Conservation (phyloP, 148 eudicot genomes). For the Arbutus unedo region DNA sequence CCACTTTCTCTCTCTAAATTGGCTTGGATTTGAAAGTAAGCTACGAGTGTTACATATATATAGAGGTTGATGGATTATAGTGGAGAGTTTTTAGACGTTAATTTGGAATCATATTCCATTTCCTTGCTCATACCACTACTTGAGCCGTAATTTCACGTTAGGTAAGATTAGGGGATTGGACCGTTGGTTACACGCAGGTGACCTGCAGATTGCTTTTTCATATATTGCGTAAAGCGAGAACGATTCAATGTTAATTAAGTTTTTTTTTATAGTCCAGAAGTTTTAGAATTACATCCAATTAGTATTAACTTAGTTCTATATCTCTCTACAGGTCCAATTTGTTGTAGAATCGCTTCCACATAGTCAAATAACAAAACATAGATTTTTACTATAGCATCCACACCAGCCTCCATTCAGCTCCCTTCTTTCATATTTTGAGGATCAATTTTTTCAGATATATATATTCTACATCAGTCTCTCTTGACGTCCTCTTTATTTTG, state of each 20-base stretch:
- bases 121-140: not conserved
- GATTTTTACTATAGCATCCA: no score
- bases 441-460: no score
- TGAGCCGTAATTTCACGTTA: not conserved
- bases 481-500: no score
- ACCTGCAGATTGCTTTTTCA: no score
- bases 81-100: not conserved
- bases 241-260: not conserved
- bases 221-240: not conserved
- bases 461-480: no score
- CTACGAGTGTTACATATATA: not conserved
- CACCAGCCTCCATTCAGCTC: no score
- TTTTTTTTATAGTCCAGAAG: no score
- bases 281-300: no score
- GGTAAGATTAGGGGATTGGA: not conserved
- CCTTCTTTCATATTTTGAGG: no score
- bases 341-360: no score
- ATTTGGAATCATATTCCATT: not conserved
- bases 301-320: not conserved
- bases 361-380: no score
- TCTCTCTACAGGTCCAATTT: not conserved
- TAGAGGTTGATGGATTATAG: not conserved
- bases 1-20: not conserved
- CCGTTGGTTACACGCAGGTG: no score
- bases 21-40: not conserved